phyloP scores from a whole-genome alignment of 2,329 filamentous ascomycete genomes.

The Exophiala phaeomuriformis region DNA sequence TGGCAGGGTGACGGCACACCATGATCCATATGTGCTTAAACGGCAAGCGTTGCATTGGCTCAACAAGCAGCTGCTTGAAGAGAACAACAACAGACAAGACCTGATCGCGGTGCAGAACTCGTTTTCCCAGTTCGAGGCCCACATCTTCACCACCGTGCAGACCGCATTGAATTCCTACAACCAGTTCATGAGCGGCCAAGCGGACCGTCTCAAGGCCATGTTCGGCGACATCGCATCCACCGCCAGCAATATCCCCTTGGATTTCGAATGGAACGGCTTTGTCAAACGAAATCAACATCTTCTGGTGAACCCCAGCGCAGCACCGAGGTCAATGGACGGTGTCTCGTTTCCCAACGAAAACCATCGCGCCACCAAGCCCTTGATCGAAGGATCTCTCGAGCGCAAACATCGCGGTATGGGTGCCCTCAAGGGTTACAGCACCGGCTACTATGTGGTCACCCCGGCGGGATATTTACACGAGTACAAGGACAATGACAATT shows the following conservation, averaged over 20 bases:
- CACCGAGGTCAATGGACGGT: slow-evolving; percentile 64
- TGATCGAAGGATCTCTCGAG: slow-evolving; percentile 84
- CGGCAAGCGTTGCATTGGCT: slow-evolving; percentile 76
- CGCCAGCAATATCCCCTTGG: slow-evolving; percentile 66
- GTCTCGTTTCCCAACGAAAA: slow-evolving; percentile 84
- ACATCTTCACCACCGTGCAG: slow-evolving; percentile 76
- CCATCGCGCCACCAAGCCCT: slow-evolving; percentile 67
- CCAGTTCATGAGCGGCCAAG: slow-evolving; percentile 69
- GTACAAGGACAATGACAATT: slow-evolving; percentile 84
- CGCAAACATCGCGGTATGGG: slow-evolving; percentile 85
- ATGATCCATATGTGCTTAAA: slow-evolving; percentile 84
- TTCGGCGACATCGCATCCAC: slow-evolving; percentile 76
- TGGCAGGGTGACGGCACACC: slow-evolving; percentile 59
- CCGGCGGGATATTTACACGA: slow-evolving; percentile 86
- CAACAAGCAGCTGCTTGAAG: slow-evolving; percentile 83
- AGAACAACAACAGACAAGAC: slow-evolving; percentile 89
- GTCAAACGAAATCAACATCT: slow-evolving; percentile 60
- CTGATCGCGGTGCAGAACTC: slow-evolving; percentile 85
- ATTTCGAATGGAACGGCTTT: slow-evolving; percentile 92
- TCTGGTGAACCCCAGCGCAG: slow-evolving; percentile 69
- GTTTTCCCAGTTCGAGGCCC: slow-evolving; percentile 78
- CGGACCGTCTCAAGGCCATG: slow-evolving; percentile 70
- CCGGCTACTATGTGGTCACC: slow-evolving; percentile 84
- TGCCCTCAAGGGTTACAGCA: slow-evolving; percentile 63
- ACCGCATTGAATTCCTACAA: slow-evolving; percentile 75